Conservation (phyloP, 2,329 filamentous ascomycete species). For the Sphaerulina vaccinii region DNA sequence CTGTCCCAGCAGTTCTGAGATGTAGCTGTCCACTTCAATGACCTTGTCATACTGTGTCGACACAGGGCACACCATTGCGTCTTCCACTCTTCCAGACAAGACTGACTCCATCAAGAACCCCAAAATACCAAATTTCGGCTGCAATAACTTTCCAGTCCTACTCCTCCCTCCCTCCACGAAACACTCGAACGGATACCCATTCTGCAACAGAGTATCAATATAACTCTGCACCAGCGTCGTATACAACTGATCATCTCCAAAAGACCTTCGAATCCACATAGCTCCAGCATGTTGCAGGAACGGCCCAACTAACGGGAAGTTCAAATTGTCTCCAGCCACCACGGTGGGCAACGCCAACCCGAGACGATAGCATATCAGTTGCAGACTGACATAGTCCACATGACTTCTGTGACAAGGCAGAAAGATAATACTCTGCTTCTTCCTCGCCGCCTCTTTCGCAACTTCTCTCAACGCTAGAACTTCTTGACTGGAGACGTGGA, state of each 20-base stretch:
- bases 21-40: constrained; percentile 95
- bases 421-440: constrained; percentile 95
- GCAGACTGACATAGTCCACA: constrained; percentile 92
- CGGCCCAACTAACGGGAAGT: constrained; percentile 83
- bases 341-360: constrained; percentile 87
- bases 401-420: constrained; percentile 92
- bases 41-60: constrained; percentile 99
- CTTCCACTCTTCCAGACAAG: constrained; percentile 80
- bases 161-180: constrained; percentile 96
- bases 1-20: constrained; percentile 86
- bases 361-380: constrained; percentile 91
- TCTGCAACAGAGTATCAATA: constrained; percentile 85
- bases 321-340: constrained; percentile 93
- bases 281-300: constrained; percentile 95
- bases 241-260: constrained; percentile 89
- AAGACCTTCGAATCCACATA: constrained; percentile 92
- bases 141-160: constrained; percentile 86
- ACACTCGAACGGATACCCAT: constrained; percentile 93
- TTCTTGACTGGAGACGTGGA: constrained; percentile 94
- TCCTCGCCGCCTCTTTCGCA: constrained; percentile 75
- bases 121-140: constrained; percentile 93
- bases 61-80: constrained; percentile 91
- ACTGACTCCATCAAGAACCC: constrained; percentile 89
- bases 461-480: constrained; percentile 78
- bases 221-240: constrained; percentile 92